Evolutionary conservation across 192 early-diverging fungal species (phyloP), one percentile per base, ranked within the genome.

Genomic region (Umbelopsis sp.): DNA sequence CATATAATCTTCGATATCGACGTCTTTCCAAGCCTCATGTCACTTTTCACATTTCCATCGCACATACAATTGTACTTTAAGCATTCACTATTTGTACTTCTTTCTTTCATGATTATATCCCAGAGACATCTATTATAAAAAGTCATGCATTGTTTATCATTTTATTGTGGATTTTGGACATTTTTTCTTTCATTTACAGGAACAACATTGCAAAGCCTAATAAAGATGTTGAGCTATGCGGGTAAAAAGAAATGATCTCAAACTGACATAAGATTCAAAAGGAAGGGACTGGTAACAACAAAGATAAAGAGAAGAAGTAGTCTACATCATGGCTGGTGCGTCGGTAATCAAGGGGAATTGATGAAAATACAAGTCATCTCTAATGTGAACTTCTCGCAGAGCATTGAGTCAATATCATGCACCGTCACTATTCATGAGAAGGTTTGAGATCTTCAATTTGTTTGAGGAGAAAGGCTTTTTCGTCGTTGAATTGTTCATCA

Each of bases 401-500:
- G 30, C 25, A 58, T 33, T 27, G 11, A 30, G 37, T 9, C 5
- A 41, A 41, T 41, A 41, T 6, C 10, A 41, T 61, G 55, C 55
- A 35, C 53, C 30, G 25, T 25, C 27, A 25, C 55, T 74, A 74
- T 45, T 74, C 72, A 41, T 74, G 72, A 45, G 67, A 46, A 37
- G 74, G 69, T 71, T 70, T 72, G 20, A 87, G 66, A 27, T 80
- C 81, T 74, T 88, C 71, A 78, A 99, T 97, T 71, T 97, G 93
- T 72, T 92, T 95, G 67, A 97, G 85, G 66, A 99, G 82, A 75
- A 97, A 99, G 5, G 91, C 89, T 82, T 99, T 99, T 74, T 99
- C 97, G 80, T 98, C 96, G 71, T 96, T 95, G 79, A 99, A 99
- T 81, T 96, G 96, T 83, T 99, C 97, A 84, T 99, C 96, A 75